Conservation (phyloP, 768 basidiomycete species). For the Tricholomella constricta region DNA sequence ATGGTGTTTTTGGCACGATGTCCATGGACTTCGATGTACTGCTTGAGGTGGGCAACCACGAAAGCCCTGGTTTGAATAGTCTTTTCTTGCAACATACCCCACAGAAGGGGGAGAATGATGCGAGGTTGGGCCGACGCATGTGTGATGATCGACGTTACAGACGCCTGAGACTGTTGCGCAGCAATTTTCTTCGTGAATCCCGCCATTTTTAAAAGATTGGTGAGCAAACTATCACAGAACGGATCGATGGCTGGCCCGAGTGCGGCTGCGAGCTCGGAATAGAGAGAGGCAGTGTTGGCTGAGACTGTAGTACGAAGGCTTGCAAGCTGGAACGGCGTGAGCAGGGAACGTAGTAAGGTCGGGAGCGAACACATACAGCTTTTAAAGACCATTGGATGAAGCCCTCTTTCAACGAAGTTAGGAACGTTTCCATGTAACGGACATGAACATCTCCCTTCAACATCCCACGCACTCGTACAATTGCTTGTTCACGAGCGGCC, state of each 20-base stretch:
- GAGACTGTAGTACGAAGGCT: conserved; percentile 93
- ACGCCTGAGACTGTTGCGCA: conserved; percentile 81
- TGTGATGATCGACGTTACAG: conserved; percentile 66
- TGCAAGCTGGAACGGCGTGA: conserved; percentile 52
- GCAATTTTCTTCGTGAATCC: conserved; percentile 92
- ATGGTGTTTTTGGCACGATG: conserved; percentile 61
- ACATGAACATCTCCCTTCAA: conserved; percentile 80
- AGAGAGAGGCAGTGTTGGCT: conserved; percentile 73
- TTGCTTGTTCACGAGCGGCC: conserved; percentile 75
- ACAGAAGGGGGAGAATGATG: conserved; percentile 66
- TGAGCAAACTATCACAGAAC: conserved; percentile 73
- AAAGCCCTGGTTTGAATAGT: conserved; percentile 72
- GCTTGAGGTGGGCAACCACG: conserved; percentile 68
- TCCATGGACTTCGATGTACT: conserved; percentile 75
- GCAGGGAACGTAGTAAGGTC: conserved; percentile 3
- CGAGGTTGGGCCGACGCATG: conserved; percentile 74
- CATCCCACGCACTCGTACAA: conserved; percentile 85
- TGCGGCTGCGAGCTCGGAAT: conserved; percentile 67
- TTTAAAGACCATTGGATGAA: conserved; percentile 85
- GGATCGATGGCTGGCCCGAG: conserved; percentile 76
- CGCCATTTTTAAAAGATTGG: conserved; percentile 83
- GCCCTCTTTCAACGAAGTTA: conserved; percentile 71
- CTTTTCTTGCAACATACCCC: conserved; percentile 76
- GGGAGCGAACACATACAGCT: conserved; percentile 55
- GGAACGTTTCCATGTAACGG: conserved; percentile 74